Percentiles rank a stretch among this genome's conserved stretches.
phyloP scores from a whole-genome alignment of 257 asterid genomes.

The Solanum etuberosum region DNA sequence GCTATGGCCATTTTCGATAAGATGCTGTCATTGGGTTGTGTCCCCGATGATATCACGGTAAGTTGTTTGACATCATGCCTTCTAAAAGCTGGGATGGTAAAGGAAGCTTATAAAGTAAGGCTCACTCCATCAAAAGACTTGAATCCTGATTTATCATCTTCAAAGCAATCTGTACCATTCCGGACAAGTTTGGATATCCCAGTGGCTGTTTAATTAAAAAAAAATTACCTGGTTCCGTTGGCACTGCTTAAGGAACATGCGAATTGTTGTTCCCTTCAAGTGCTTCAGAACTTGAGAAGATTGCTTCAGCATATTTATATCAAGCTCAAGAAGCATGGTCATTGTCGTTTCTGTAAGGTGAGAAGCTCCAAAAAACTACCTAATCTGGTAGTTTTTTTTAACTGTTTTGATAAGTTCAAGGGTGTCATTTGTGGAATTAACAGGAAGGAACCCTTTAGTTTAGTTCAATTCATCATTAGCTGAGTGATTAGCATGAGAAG shows the following conservation, averaged over 20 bases:
- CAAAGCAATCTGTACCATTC: constrained; percentile 18
- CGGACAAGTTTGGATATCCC: constrained; percentile 34
- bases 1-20: constrained; percentile 53
- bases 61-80: constrained; percentile 53
- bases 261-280: neutral
- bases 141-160: constrained; percentile 18
- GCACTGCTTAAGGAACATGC: neutral
- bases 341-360: neutral
- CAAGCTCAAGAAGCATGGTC: neutral
- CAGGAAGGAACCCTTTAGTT: neutral
- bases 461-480: neutral
- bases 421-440: neutral
- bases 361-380: neutral
- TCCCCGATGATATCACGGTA: constrained; percentile 51
- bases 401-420: neutral
- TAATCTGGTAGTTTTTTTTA: neutral
- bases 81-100: constrained; percentile 78
- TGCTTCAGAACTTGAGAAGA: neutral
- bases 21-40: constrained; percentile 65
- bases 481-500: neutral
- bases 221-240: constrained; percentile 2
- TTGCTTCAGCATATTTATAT: neutral
- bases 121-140: constrained; percentile 16
- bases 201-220: constrained; percentile 42
- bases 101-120: constrained; percentile 62